Evolutionary conservation across 2,329 filamentous ascomycete species (phyloP), one percentile per base, ranked within the genome.

Genomic region (Fusarium keratoplasticum): DNA sequence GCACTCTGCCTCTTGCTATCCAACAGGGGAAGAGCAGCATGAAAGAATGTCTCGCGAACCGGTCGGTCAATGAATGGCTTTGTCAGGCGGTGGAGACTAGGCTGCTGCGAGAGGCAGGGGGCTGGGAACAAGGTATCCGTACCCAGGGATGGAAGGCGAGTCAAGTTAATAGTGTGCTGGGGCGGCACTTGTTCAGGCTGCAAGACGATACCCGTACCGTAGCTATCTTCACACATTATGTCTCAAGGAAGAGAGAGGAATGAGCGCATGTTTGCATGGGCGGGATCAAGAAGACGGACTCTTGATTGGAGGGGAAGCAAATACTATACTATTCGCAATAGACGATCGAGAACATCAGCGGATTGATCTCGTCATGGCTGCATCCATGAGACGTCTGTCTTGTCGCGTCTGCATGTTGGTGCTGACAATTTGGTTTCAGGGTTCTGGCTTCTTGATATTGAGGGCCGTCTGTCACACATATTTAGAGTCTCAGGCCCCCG

Each of bases 21-120:
- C 47, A 64, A 69, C 36, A 18, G 33, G 62, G 44, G 42, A 71
- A 71, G 29, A 36, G 18, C 38, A 47, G 54, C 44, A 54, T 67
- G 38, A 44, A 52, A 35, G n/a, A 38, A 25, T 62, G 44, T 9
- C 29, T 22, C 36, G 14, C 25, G 44, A 42, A 25, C 18, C 40
- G 22, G 55, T 33, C 31, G 22, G 22, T 52, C 42, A 20, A 29
- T 47, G 38, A 31, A 36, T 33, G 29, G 38, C 22, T 38, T 61
- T 60, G 52, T 27, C 42, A 54, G 40, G 22, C 42, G 35, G 44
- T 52, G 38, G 55, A 31, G 52, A 64, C 47, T 31, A 54, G 47
- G 27, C 20, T 61, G 47, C 44, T 65, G 20, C 18, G 29, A 38
- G 25, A 31, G 35, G 25, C 61, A 36, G 27, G 42, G 27, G 38